Percentiles rank a stretch among this genome's conserved stretches.
Conservation (phyloP, 192 early-diverging fungal genomes). For the Coemansia sp. region DNA sequence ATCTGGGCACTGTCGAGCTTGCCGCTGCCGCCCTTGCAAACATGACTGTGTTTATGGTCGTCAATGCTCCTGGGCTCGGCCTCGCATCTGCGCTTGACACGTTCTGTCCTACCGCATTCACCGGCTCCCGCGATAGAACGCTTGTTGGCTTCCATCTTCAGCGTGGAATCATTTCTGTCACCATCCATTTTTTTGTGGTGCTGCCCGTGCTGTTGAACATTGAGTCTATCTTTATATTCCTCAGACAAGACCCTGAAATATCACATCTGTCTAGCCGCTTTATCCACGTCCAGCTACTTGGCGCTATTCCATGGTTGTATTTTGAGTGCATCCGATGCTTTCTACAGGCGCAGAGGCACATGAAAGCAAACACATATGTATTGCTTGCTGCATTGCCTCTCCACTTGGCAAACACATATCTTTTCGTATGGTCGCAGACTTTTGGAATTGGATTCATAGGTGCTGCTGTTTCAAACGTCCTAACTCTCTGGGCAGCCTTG, state of each 20-base stretch:
- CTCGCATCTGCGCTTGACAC: constrained; percentile 55
- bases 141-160: constrained; percentile 41
- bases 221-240: constrained; percentile 63
- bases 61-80: constrained; percentile 64
- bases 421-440: constrained; percentile 48
- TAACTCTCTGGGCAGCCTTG: constrained; percentile 63
- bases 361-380: constrained; percentile 66
- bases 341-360: constrained; percentile 86
- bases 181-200: constrained; percentile 24
- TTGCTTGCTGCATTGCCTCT: constrained; percentile 25
- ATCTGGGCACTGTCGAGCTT: constrained; percentile 62
- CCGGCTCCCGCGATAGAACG: constrained; percentile 35
- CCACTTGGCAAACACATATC: constrained; percentile 27
- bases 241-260: constrained; percentile 75
- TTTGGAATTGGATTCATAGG: constrained; percentile 66
- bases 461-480: constrained; percentile 64
- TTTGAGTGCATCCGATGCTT: constrained; percentile 83
- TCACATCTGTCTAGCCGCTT: constrained; percentile 67
- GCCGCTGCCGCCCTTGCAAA: constrained; percentile 65
- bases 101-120: constrained; percentile 38
- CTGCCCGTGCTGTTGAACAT: constrained; percentile 21
- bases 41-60: constrained; percentile 70
- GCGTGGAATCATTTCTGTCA: constrained; percentile 38
- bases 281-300: constrained; percentile 63
- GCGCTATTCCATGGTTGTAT: constrained; percentile 70